Evolutionary conservation across 495 filamentous ascomycete genomes (phyloP).

Genomic region (Staphylotrichum tortipilum): DNA sequence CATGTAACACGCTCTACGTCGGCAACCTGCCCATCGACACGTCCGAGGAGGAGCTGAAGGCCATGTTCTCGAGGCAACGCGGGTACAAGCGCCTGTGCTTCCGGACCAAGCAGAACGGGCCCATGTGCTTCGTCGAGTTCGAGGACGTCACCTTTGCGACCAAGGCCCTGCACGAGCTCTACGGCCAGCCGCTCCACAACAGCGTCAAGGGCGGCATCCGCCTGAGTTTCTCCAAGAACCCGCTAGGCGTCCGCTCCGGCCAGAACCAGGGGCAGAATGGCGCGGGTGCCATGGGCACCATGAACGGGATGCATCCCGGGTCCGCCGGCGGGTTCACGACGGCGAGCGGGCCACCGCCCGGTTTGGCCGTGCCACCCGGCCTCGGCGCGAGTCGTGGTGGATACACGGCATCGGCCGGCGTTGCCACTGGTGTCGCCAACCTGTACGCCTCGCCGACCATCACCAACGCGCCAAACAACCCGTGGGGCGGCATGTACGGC

Average conservation of each 20-base stretch:
- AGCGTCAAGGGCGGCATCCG: slow-evolving; percentile 94
- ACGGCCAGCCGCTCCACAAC: slow-evolving; percentile 82
- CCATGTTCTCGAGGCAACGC: slow-evolving; percentile 85
- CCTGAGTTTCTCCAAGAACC: slow-evolving; percentile 98
- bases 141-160: slow-evolving; percentile 92
- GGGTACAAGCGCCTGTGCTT: slow-evolving; percentile 96
- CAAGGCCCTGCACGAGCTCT: slow-evolving; percentile 84
- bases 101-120: slow-evolving; percentile 95
- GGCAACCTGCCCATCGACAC: slow-evolving; percentile 92
- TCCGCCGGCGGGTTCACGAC: slow-evolving; percentile 53
- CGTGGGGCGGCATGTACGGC: slow-evolving; percentile 21
- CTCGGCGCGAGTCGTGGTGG: slow-evolving; percentile 38
- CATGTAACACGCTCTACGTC: slow-evolving; percentile 96
- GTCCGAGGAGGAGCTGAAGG: slow-evolving; percentile 92
- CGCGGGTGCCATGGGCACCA: slow-evolving; percentile 46
- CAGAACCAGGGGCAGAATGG: slow-evolving; percentile 41
- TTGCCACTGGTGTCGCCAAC: slow-evolving; percentile 9
- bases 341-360: slow-evolving; percentile 67
- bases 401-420: slow-evolving; percentile 18
- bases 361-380: slow-evolving; percentile 61
- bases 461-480: slow-evolving; percentile 12
- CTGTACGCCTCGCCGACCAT: slow-evolving; percentile 15
- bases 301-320: slow-evolving; percentile 32
- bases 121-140: slow-evolving; percentile 99
- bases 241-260: slow-evolving; percentile 79